phyloP scores from a whole-genome alignment of 2,329 filamentous ascomycete genomes.

The Claviceps pazoutovae region DNA sequence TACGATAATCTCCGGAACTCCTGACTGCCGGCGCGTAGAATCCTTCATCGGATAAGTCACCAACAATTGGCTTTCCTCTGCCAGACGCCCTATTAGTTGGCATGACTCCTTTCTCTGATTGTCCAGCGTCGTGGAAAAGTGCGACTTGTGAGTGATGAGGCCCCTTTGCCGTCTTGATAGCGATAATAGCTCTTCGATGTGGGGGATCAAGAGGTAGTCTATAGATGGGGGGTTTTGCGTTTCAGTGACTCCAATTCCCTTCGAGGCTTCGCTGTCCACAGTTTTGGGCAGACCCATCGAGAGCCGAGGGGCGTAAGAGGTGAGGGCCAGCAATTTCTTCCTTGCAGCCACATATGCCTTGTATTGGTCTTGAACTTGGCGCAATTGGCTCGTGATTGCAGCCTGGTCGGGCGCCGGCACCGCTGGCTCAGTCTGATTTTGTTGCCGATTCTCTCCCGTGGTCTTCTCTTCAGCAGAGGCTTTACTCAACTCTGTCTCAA shows the following conservation, averaged over 20 bases:
- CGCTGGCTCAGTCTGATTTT: slow-evolving; percentile 11
- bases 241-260: slow-evolving; percentile 7
- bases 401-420: slow-evolving; percentile 12
- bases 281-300: slow-evolving; percentile 7
- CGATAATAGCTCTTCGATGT: slow-evolving; percentile 37
- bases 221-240: slow-evolving; percentile 10
- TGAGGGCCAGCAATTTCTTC: slow-evolving; percentile 30
- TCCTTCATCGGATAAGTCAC: slow-evolving; percentile 33
- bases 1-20: slow-evolving; percentile 30
- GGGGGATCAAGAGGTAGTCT: slow-evolving; percentile 38
- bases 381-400: slow-evolving; percentile 26
- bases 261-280: neutral
- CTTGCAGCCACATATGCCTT: slow-evolving; percentile 35
- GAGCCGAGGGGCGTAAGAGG: slow-evolving; percentile 20
- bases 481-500: slow-evolving; percentile 46
- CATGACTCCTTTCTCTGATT: slow-evolving; percentile 37
- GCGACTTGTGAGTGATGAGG: slow-evolving; percentile 42
- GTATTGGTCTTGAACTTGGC: slow-evolving; percentile 39
- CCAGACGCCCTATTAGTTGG: slow-evolving; percentile 37
- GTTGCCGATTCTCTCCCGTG: slow-evolving; percentile 14
- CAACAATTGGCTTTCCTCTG: slow-evolving; percentile 49
- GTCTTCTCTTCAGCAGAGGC: slow-evolving; percentile 27
- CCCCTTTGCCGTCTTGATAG: slow-evolving; percentile 43
- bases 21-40: slow-evolving; percentile 20
- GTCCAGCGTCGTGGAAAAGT: slow-evolving; percentile 35